A percentile compares a stretch with the other conserved stretches of the same genome.
Evolutionary conservation across 257 asterid genomes (phyloP).

Genomic region (Nicotiana tomentosiformis): DNA sequence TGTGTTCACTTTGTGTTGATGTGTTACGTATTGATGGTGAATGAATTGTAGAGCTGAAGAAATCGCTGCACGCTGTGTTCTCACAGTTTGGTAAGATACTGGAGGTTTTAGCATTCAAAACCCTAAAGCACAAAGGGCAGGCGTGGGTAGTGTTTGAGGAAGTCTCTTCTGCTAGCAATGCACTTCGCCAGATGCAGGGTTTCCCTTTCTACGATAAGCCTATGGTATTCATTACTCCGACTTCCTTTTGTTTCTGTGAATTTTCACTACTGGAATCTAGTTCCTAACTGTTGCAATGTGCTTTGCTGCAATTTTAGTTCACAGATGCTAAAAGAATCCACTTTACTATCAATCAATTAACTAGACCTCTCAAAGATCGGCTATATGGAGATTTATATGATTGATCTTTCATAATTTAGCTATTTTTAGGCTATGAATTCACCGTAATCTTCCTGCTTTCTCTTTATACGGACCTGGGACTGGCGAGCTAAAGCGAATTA

Average conservation of each 20-base stretch:
- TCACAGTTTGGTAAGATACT: constrained; percentile 89
- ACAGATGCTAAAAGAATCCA: background rate
- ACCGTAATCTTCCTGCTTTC: too few relatives aligned
- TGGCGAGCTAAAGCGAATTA: background rate
- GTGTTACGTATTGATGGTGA: background rate
- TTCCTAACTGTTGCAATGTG: background rate
- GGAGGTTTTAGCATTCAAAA: constrained; percentile 97
- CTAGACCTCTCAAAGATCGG: background rate
- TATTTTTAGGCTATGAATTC: background rate
- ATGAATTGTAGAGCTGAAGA: constrained; percentile 64
- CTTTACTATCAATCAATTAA: background rate
- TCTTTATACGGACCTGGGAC: background rate
- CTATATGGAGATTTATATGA: background rate
- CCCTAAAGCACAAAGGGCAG: constrained; percentile 98
- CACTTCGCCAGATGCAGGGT: constrained; percentile 95
- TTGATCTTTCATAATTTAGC: background rate
- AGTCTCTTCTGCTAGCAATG: constrained; percentile 67
- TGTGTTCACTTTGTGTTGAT: background rate
- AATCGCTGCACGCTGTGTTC: constrained; percentile 89
- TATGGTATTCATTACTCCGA: constrained; percentile 42
- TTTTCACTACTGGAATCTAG: background rate
- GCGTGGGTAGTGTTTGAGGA: constrained; percentile 99
- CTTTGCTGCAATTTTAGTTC: background rate
- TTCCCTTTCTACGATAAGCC: constrained; percentile 95
- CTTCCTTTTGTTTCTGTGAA: background rate